Conservation (phyloP, 208 protist genomes). For the Porcisia hertigi region DNA sequence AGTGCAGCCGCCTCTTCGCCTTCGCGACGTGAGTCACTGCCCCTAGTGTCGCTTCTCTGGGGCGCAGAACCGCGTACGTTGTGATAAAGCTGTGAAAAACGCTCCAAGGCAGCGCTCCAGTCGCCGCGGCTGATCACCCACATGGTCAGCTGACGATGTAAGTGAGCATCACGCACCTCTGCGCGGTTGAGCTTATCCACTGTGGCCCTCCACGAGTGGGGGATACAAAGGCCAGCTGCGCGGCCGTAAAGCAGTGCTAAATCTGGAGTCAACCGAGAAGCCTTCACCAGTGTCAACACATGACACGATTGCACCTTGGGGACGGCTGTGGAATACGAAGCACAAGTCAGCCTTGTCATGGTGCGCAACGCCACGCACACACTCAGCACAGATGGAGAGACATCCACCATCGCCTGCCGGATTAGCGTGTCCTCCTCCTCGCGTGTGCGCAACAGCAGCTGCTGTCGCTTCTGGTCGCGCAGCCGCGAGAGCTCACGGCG, state of each 20-base stretch:
- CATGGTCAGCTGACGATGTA: conserved; percentile 13
- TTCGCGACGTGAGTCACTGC: not conserved
- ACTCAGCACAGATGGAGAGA: conserved; percentile 1
- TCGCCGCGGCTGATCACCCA: conserved; percentile 59
- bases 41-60: not conserved
- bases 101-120: conserved; percentile 44
- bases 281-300: conserved; percentile 29
- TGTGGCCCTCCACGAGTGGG: conserved; percentile 47
- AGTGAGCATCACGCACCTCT: not conserved
- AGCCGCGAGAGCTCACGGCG: conserved; percentile 22
- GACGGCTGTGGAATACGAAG: not conserved
- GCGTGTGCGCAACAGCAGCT: conserved; percentile 11
- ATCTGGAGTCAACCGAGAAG: conserved; percentile 43
- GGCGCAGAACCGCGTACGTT: not conserved
- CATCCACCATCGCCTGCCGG: conserved; percentile 4
- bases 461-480: conserved; percentile 13
- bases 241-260: conserved; percentile 44
- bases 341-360: not conserved
- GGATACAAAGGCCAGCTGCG: conserved; percentile 49
- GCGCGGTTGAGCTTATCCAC: conserved; percentile 24
- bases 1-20: conserved; percentile 8
- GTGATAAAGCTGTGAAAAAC: conserved; percentile 2
- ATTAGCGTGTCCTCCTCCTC: conserved; percentile 9
- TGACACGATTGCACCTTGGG: not conserved
- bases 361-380: conserved; percentile 28